Conservation (phyloP, 2,329 filamentous ascomycete species). For the Cladosporium phlei region DNA sequence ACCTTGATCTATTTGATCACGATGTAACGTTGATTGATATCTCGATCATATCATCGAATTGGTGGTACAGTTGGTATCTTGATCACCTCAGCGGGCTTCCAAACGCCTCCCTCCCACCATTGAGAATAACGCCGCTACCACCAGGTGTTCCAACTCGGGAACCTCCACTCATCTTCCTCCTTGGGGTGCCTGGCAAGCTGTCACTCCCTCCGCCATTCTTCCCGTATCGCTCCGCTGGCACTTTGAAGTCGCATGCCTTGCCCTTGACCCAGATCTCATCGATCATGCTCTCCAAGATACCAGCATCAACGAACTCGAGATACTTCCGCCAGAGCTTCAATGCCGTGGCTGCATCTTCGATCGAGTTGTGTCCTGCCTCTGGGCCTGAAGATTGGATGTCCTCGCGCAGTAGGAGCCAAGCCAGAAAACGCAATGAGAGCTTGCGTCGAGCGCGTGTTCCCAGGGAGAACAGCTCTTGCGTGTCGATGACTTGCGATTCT, state of each 20-base stretch:
- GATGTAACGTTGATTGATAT: too few relatives aligned
- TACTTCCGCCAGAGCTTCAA: constrained; percentile 86
- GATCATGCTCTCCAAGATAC: constrained; percentile 75
- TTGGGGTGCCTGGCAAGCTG: constrained; percentile 32
- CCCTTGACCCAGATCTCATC: constrained; percentile 75
- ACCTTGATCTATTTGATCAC: too few relatives aligned
- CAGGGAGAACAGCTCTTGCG: constrained; percentile 85
- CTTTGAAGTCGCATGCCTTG: constrained; percentile 47
- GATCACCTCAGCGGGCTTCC: constrained; percentile 32
- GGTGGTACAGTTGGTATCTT: too few relatives aligned
- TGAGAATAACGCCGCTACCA: neutral
- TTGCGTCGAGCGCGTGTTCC: constrained; percentile 70
- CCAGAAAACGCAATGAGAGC: constrained; percentile 83
- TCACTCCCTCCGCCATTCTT: constrained; percentile 22
- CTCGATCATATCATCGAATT: neutral
- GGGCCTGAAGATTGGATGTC: constrained; percentile 80
- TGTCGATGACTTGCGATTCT: constrained; percentile 85
- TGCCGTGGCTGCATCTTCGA: constrained; percentile 90
- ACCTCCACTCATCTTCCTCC: constrained; percentile 13
- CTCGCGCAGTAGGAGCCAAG: constrained; percentile 85
- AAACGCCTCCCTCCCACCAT: constrained; percentile 23
- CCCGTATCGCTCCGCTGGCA: constrained; percentile 24
- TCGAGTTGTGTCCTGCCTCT: constrained; percentile 68
- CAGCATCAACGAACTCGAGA: constrained; percentile 80
- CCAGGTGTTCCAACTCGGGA: constrained; percentile 5